Percentiles rank a stretch among this genome's conserved stretches.
These are phyloP conservation scores for Monosporozyma aerobia DNA, from an alignment of 805 yeast species.

Conservation along the genomic window DNA sequence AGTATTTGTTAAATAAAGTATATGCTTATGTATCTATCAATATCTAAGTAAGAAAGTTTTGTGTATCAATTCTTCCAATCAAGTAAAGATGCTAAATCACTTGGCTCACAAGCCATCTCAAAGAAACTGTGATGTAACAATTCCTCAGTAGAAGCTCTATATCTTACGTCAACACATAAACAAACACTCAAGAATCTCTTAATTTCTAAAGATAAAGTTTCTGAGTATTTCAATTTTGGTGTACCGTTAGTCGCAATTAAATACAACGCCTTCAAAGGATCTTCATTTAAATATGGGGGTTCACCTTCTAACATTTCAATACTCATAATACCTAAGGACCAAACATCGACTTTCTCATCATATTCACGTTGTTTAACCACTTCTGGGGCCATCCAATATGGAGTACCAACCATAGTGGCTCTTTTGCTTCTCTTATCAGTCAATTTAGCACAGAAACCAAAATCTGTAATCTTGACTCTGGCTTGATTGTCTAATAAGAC, in stretches of 20 bases:
- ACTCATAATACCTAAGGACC: conserved; percentile 98
- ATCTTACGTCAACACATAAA: conserved; percentile 86
- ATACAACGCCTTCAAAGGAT: conserved; percentile 88
- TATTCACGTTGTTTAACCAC: conserved; percentile 92
- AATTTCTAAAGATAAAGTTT: conserved; percentile 64
- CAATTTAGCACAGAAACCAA: conserved; percentile 93
- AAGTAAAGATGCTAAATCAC: conserved; percentile 50
- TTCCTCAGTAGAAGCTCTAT: conserved; percentile 86
- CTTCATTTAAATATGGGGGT: conserved; percentile 95
- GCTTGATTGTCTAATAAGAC: conserved; percentile 76
- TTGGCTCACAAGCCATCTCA: conserved; percentile 50
- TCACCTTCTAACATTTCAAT: conserved; percentile 99
- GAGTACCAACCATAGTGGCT: conserved; percentile 98
- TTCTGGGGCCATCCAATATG: conserved; percentile 99
- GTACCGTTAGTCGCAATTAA: conserved; percentile 96
- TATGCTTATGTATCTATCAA: neutral
- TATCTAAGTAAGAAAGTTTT: neutral
- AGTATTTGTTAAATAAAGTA: neutral
- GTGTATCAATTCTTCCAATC: conserved; percentile 35
- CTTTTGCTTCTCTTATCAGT: conserved; percentile 79
- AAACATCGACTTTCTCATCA: conserved; percentile 94
- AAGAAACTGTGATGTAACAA: conserved; percentile 69
- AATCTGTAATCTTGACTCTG: conserved; percentile 89
- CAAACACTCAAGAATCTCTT: conserved; percentile 84
- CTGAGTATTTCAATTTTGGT: conserved; percentile 87